Percentiles rank a stretch among this genome's conserved stretches.
Evolutionary conservation across 2,329 filamentous ascomycete genomes (phyloP).

Genomic region (Clonostachys sp.): DNA sequence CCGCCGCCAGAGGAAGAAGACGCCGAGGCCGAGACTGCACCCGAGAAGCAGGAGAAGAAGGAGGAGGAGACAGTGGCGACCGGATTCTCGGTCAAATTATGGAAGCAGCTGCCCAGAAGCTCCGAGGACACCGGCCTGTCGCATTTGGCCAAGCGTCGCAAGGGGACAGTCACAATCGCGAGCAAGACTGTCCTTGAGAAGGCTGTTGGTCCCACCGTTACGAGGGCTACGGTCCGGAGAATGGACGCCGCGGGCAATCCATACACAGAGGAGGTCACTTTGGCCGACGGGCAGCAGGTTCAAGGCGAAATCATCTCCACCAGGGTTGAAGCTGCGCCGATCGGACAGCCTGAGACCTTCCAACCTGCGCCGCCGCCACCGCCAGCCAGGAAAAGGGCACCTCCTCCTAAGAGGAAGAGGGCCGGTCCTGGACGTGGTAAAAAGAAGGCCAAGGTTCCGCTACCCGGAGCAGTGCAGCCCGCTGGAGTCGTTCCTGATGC

Average conservation of each 20-base stretch:
- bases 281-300: conserved; percentile 73
- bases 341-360: conserved; percentile 42
- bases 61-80: conserved; percentile 54
- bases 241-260: conserved; percentile 76
- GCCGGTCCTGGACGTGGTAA: conserved; percentile 70
- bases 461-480: conserved; percentile 25
- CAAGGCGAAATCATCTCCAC: conserved; percentile 76
- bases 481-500: conserved; percentile 19
- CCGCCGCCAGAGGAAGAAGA: conserved; percentile 58
- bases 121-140: conserved; percentile 47
- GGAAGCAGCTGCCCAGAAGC: conserved; percentile 59
- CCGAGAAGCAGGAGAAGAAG: conserved; percentile 54
- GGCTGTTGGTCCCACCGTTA: conserved; percentile 51
- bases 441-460: conserved; percentile 66
- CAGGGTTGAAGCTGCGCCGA: conserved; percentile 49
- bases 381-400: conserved; percentile 56
- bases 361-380: conserved; percentile 24
- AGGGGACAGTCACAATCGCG: conserved; percentile 53
- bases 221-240: conserved; percentile 75
- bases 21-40: conserved; percentile 37
- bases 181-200: conserved; percentile 43
- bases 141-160: conserved; percentile 57
- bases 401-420: conserved; percentile 79
- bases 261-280: conserved; percentile 77
- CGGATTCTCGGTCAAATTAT: conserved; percentile 52